A percentile compares a stretch with the other conserved stretches of the same genome.
These are phyloP conservation scores for Rhodocollybia butyracea DNA, from an alignment of 768 basidiomycete species.

Conservation along the genomic window DNA sequence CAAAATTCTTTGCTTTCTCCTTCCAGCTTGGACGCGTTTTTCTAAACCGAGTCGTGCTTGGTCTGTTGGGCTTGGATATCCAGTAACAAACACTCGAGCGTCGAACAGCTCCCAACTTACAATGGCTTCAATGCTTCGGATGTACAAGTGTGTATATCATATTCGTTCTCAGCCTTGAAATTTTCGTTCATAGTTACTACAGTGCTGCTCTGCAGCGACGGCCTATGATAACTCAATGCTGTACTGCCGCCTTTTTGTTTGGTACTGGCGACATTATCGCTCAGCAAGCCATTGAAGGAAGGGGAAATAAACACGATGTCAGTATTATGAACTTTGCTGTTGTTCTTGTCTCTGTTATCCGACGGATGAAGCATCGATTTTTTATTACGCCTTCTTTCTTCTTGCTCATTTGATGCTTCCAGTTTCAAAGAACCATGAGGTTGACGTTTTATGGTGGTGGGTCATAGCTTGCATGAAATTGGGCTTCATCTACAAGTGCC, in stretches of 20 bases:
- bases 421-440: slow-evolving; percentile 62
- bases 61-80: too few relatives aligned
- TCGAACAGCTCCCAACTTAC: too few relatives aligned
- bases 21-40: too few relatives aligned
- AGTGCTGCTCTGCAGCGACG: slow-evolving; percentile 60
- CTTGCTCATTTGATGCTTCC: not conserved
- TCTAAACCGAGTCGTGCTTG: too few relatives aligned
- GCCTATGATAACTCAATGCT: slow-evolving; percentile 61
- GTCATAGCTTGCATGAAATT: slow-evolving; percentile 4
- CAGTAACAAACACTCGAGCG: too few relatives aligned
- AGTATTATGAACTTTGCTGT: slow-evolving; percentile 20
- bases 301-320: slow-evolving; percentile 74
- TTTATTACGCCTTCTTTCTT: too few relatives aligned
- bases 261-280: slow-evolving; percentile 79
- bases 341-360: too few relatives aligned
- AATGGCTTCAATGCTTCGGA: slow-evolving; percentile 41
- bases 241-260: slow-evolving; percentile 65
- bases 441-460: slow-evolving; percentile 73
- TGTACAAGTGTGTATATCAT: slow-evolving; percentile 38
- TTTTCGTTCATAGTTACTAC: slow-evolving; percentile 1
- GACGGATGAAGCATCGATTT: too few relatives aligned
- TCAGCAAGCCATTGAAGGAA: slow-evolving; percentile 79
- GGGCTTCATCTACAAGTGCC: not conserved
- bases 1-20: too few relatives aligned
- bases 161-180: not conserved